Conservation (phyloP, 345 rosid genomes). For the Raphanus sativus region DNA sequence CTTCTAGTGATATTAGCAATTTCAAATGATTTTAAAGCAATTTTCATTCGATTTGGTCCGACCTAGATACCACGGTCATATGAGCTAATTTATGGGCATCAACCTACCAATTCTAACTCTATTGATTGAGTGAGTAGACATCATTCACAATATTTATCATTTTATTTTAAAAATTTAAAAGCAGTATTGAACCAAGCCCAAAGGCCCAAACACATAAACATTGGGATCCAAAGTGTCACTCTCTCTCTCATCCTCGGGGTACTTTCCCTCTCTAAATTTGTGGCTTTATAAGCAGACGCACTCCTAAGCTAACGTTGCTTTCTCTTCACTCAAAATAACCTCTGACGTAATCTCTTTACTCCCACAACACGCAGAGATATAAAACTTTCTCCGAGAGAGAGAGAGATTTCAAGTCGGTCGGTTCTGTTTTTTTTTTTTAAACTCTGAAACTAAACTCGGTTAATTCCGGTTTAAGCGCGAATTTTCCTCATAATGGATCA, state of each 20-base stretch:
- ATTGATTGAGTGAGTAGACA: too few relatives aligned
- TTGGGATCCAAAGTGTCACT: neutral
- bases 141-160: too few relatives aligned
- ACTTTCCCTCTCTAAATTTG: constrained; percentile 8
- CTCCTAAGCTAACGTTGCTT: constrained; percentile 38
- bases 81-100: too few relatives aligned
- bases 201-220: constrained; percentile 8
- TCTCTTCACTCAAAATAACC: constrained; percentile 36
- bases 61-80: too few relatives aligned
- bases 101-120: too few relatives aligned
- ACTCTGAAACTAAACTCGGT: constrained; percentile 19
- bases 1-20: neutral
- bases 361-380: constrained; percentile 3
- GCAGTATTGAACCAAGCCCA: constrained; percentile 20
- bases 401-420: neutral
- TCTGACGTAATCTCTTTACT: neutral
- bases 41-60: neutral
- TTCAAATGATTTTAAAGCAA: neutral
- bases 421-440: neutral
- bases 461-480: constrained; percentile 33
- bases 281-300: constrained; percentile 39
- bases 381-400: neutral
- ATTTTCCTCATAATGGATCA: constrained; percentile 45
- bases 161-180: neutral
- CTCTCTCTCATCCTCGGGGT: neutral